These are phyloP conservation scores for Fulvia fulva DNA, from an alignment of 2,329 filamentous ascomycete genomes.

Conservation along the genomic window DNA sequence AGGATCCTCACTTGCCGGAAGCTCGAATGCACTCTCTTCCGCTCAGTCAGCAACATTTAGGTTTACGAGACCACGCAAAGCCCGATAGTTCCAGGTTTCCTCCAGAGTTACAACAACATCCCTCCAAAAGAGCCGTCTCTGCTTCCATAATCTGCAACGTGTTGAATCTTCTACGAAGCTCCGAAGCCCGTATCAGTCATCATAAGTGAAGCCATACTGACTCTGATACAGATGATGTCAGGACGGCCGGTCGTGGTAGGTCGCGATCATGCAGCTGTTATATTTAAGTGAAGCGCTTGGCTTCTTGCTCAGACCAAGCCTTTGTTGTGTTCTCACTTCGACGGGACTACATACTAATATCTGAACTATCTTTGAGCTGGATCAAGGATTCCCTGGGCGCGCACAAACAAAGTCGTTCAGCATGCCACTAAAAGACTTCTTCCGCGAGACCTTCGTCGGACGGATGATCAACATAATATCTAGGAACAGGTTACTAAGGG, in stretches of 20 bases:
- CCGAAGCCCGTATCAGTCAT: not conserved
- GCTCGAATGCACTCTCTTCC: not conserved
- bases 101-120: no score
- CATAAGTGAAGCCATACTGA: not conserved
- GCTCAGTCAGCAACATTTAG: not conserved
- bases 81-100: no score
- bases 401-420: not conserved
- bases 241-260: not conserved
- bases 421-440: constrained; percentile 1
- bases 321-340: no score
- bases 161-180: not conserved
- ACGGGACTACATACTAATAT: not conserved
- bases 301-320: not conserved
- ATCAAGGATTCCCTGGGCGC: not conserved
- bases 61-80: not conserved
- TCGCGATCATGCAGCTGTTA: not conserved
- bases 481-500: not conserved
- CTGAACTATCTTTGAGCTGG: not conserved
- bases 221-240: not conserved
- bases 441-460: constrained; percentile 6
- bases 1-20: not conserved
- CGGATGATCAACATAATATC: constrained; percentile 6
- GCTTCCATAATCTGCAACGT: not conserved
- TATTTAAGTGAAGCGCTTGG: not conserved
- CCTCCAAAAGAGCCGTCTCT: no score